These are phyloP conservation scores for Phellinidium pouzarii DNA, from an alignment of 1,284 basidiomycete genomes.

Conservation along the genomic window DNA sequence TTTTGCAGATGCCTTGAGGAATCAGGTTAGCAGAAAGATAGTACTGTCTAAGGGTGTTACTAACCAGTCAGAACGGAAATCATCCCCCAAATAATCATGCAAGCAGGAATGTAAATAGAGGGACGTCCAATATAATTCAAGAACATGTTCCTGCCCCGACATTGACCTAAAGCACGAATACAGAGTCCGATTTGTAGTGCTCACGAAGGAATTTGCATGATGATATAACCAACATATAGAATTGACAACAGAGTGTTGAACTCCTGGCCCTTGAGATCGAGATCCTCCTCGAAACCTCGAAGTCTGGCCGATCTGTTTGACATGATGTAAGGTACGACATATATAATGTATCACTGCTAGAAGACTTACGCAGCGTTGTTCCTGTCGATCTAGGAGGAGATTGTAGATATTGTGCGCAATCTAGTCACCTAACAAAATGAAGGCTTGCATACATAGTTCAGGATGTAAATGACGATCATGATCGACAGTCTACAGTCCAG, in stretches of 20 bases:
- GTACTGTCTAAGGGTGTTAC: constrained; percentile 19
- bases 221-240: constrained; percentile 39
- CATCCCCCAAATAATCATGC: constrained; percentile 31
- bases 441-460: constrained; percentile 39
- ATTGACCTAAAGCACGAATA: constrained; percentile 19
- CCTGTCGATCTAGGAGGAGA: constrained; percentile 46
- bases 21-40: constrained; percentile 19
- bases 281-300: constrained; percentile 64
- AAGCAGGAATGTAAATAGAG: constrained; percentile 32
- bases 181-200: background rate
- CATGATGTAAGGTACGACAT: background rate
- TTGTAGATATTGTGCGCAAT: background rate
- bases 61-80: constrained; percentile 3
- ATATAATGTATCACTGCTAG: no score
- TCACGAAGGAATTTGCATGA: constrained; percentile 22
- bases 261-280: constrained; percentile 56
- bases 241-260: constrained; percentile 70
- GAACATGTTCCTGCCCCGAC: constrained; percentile 17
- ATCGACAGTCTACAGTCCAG: constrained; percentile 44
- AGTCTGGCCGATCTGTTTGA: constrained; percentile 51
- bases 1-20: constrained; percentile 44
- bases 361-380: constrained; percentile 59
- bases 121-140: constrained; percentile 19
- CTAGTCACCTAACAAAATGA: no score
- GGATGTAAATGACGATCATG: constrained; percentile 46